phyloP scores from a whole-genome alignment of 1,284 basidiomycete genomes.

The Chiua sp. region DNA sequence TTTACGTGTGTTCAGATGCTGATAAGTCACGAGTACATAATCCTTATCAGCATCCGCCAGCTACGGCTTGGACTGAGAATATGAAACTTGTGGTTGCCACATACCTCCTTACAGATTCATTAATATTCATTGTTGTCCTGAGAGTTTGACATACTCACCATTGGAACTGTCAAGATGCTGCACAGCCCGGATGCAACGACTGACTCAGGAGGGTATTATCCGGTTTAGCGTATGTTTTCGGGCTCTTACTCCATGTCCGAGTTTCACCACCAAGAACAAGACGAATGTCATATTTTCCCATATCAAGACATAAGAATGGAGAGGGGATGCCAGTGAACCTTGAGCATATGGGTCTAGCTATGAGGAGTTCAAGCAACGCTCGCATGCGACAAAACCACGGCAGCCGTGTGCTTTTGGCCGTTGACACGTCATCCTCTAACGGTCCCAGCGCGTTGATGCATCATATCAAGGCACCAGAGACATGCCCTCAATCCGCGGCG shows the following conservation, averaged over 20 bases:
- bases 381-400: background rate
- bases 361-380: too few species aligned
- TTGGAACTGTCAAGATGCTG: background rate
- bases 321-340: background rate
- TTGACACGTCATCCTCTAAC: background rate
- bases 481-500: background rate
- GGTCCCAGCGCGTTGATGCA: too few species aligned
- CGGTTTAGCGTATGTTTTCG: background rate
- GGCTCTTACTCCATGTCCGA: background rate
- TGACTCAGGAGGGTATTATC: background rate
- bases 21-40: background rate
- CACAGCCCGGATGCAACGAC: background rate
- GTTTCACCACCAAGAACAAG: background rate
- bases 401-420: background rate
- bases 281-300: background rate
- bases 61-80: background rate
- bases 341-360: background rate
- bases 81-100: background rate
- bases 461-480: background rate
- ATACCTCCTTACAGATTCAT: background rate
- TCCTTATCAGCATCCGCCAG: background rate
- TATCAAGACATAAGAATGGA: background rate
- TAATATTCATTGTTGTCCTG: background rate
- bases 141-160: background rate
- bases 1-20: background rate